Base-by-base conservation (phyloP, 208 protist species). In the Leishmania amazonensis region DNA sequence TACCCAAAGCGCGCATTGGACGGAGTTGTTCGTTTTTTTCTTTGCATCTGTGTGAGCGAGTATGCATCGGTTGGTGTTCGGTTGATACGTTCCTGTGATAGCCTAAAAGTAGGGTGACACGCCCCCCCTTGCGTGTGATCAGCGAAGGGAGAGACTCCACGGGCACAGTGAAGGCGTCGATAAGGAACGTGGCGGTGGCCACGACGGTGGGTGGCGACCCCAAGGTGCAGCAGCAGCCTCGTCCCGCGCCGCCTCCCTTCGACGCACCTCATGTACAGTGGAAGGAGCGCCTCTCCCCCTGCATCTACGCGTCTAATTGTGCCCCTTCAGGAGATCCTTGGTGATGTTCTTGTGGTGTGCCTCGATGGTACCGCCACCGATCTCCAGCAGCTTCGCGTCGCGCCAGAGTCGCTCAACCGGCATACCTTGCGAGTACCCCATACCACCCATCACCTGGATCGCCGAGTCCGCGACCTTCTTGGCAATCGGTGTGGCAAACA, bases 341-440 rank as follows among this genome's bases (percentile, higher is more conserved):
- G 84, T 79, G 83, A 96, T 93, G 81, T 95, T 96, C 83, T 94
- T 95, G 71, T 95, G 93, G 81, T 96, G 93, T 7, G 93, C 91
- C 85, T 96, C 93, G 62, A 94, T 85, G 7, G 93, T 96, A 21
- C 91, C 93, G 28, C 93, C 93, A 19, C 93, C 93, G 64, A 96
- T 96, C 79, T 99, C 98, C 54, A 99, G 98, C 53, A 99, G 88
- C 90, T 99, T 99, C 73, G 98, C 98, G 75, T 99, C 98, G 17
- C 98, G 89, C 88, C 98, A 91, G 13, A 99, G 80, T 51, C 98
- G 94, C 78, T 98, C 98, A n/a, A 97, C 96, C 73, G 95, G 95
- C 94, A 98, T 99, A 24, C 98, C 98, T 57, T 96, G 91, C 54
- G 98, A 98, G 85, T 99, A 99, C 7, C 98, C 98, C 85, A 99